Percentiles rank a stretch among this genome's conserved stretches.
Evolutionary conservation across 73 alveolate genomes (phyloP).

Genomic region (Effrenium voratum): DNA sequence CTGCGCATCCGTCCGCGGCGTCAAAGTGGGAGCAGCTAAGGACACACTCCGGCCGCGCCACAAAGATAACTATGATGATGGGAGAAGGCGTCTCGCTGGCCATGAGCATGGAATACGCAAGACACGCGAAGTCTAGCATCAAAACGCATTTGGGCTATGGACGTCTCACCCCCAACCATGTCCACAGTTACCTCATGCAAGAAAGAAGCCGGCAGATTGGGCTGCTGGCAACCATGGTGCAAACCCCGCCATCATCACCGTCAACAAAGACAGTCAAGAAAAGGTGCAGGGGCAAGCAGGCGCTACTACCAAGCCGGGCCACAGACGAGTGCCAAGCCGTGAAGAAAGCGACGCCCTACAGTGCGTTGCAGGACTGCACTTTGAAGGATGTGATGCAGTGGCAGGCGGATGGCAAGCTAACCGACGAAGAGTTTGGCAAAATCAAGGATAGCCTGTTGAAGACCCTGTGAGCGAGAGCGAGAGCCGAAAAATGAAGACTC

Average conservation of each 20-base stretch:
- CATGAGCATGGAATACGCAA: conserved; percentile 20
- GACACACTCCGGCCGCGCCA: conserved; percentile 22
- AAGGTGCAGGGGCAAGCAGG: neutral
- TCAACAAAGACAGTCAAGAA: too few species aligned
- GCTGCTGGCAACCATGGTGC: neutral
- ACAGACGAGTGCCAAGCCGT: neutral
- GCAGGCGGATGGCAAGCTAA: conserved; percentile 3
- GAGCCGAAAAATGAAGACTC: neutral
- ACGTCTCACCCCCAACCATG: neutral
- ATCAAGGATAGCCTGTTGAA: neutral
- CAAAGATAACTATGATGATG: conserved; percentile 19
- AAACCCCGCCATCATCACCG: neutral
- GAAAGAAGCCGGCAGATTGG: neutral
- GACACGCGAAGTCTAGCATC: conserved; percentile 14
- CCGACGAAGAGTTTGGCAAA: neutral
- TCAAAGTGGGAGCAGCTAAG: conserved; percentile 15
- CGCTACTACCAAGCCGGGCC: neutral
- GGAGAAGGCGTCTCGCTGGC: conserved; percentile 36
- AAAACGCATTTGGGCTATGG: conserved; percentile 28
- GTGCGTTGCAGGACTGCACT: conserved; percentile 4
- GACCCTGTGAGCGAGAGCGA: neutral
- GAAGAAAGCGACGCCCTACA: neutral
- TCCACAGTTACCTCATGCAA: neutral
- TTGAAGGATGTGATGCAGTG: conserved; percentile 25
- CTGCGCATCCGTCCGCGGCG: neutral